phyloP scores from a whole-genome alignment of 2,329 filamentous ascomycete genomes.

The Ceratocystis cacaofunesta region DNA sequence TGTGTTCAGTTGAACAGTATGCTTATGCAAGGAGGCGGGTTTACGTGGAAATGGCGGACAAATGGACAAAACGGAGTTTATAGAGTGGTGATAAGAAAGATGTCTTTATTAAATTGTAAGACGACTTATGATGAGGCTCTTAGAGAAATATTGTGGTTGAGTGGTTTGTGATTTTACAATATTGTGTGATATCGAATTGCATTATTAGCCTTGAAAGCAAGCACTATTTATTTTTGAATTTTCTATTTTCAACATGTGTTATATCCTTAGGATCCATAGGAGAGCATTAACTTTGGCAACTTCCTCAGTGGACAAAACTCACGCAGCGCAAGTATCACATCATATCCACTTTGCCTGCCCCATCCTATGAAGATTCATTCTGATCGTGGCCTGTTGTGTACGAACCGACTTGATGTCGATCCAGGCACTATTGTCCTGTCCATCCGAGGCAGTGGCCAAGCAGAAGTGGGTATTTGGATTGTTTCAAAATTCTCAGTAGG shows the following conservation, averaged over 20 bases:
- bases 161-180: too few relatives aligned
- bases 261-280: not conserved
- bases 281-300: not conserved
- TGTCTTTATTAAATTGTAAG: too few relatives aligned
- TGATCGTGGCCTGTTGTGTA: not conserved
- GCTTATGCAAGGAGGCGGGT: too few relatives aligned
- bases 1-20: not conserved
- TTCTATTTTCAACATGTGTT: not conserved
- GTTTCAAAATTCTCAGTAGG: not conserved
- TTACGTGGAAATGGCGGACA: too few relatives aligned
- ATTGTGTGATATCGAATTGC: too few relatives aligned
- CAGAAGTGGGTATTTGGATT: not conserved
- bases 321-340: not conserved
- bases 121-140: too few relatives aligned
- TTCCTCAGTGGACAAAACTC: not conserved
- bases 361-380: not conserved
- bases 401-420: not conserved
- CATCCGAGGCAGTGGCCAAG: not conserved
- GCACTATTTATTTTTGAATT: not conserved
- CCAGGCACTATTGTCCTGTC: not conserved
- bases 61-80: too few relatives aligned
- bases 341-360: not conserved
- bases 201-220: not conserved
- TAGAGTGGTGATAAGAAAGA: too few relatives aligned
- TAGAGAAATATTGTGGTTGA: too few relatives aligned